These are phyloP conservation scores for Flammula alnicola DNA, from an alignment of 1,284 basidiomycete species.

Conservation along the genomic window DNA sequence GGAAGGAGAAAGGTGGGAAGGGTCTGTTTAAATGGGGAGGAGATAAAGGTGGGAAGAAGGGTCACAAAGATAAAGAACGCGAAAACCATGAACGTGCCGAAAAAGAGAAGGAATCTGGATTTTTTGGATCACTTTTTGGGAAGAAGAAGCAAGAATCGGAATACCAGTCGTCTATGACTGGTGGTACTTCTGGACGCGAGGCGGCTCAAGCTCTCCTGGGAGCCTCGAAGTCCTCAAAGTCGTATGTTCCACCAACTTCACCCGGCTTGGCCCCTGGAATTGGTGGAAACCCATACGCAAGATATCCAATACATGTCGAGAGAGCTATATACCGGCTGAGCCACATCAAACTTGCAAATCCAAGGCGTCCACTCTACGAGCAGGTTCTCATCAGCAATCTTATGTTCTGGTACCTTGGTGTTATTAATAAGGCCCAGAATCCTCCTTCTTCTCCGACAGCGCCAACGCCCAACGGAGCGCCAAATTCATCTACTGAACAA, in stretches of 20 bases:
- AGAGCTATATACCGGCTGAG: slow-evolving; percentile 95
- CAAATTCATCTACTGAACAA: slow-evolving; percentile 19
- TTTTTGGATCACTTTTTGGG: slow-evolving; percentile 88
- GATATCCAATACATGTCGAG: slow-evolving; percentile 98
- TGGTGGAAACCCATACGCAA: slow-evolving; percentile 60
- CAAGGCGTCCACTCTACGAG: slow-evolving; percentile 93
- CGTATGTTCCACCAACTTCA: slow-evolving; percentile 61
- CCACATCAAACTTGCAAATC: slow-evolving; percentile 99
- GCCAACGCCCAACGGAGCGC: slow-evolving; percentile 28
- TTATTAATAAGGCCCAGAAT: slow-evolving; percentile 88
- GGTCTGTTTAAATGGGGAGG: slow-evolving; percentile 77
- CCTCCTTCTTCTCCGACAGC: slow-evolving; percentile 38
- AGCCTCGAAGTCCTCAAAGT: slow-evolving; percentile 78
- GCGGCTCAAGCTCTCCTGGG: slow-evolving; percentile 84
- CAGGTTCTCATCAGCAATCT: slow-evolving; percentile 98
- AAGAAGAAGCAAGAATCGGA: slow-evolving; percentile 82
- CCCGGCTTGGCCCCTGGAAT: slow-evolving; percentile 51
- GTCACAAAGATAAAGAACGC: slow-evolving; percentile 52
- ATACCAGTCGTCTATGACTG: slow-evolving; percentile 50
- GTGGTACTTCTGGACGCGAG: slow-evolving; percentile 71
- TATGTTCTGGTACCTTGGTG: slow-evolving; percentile 99
- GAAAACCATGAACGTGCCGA: slow-evolving; percentile 49
- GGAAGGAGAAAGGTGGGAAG: slow-evolving; percentile 78
- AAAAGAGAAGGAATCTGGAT: slow-evolving; percentile 75
- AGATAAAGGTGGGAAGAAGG: slow-evolving; percentile 63